Evolutionary conservation across 208 protist genomes (phyloP), one percentile per base, ranked within the genome.

Genomic region (Angomonas ambiguus): DNA sequence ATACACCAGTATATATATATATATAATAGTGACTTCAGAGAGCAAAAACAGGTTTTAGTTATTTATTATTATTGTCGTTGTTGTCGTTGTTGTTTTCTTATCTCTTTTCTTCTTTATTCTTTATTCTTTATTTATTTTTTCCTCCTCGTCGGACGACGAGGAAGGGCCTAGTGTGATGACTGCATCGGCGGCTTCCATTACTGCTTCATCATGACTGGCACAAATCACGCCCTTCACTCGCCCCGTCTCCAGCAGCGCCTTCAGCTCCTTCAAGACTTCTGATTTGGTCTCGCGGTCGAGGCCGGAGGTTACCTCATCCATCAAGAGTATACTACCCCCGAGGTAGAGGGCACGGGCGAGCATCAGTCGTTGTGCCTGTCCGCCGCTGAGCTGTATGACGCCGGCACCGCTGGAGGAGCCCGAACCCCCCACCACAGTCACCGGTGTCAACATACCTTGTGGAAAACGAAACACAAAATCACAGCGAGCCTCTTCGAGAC

Each of bases 271-370:
- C 49, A 93, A 62, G 20, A 93, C 59, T 27, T 66, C 69, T 13
- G 62, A 27, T 68, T 82, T 82, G 35, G 80, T 77, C 53, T 71
- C 72, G 34, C 28, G 61, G 51, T 93, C 87, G 11, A 93, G 77
- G 35, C 77, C 83, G 6, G 87, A 72, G 0, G 87, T 93, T 10
- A 83, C 82, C 62, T 93, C 87, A 30, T 93, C 87, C 83, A 91
- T 86, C 53, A 93, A 69, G 33, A 93, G 68, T 28, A 93, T 72
- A 24, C 32, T 35, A 24, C 57, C 57, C 24, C 57, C 57, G 34
- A 84, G 78, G 67, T 80, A 90, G 8, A 93, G 74, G 2, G 87
- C 83, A 31, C 87, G 87, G 0, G 87, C 87, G 59, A 93, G 62
- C 83, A 90, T 91, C 24, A 93, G 74, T 6, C 87, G 76, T 58